Percentiles rank a stretch among this genome's conserved stretches.
Evolutionary conservation across 352 stramenopile species (phyloP).

Genomic region (Aphanomyces stellatus): DNA sequence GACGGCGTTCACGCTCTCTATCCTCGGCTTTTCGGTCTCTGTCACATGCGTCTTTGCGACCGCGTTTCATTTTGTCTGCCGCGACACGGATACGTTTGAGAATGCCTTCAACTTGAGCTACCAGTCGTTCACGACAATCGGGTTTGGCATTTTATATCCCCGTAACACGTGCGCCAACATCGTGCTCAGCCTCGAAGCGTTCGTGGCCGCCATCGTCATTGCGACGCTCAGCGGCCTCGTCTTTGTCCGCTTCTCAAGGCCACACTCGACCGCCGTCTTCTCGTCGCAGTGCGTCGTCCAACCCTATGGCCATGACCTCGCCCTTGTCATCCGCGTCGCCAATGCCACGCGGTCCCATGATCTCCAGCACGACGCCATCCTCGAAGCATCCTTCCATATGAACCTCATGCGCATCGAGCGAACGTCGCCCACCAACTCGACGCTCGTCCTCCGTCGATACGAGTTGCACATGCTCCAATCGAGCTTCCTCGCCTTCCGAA

Average conservation of each 20-base stretch:
- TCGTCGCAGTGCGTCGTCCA: constrained; percentile 71
- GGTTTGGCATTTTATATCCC: constrained; percentile 70
- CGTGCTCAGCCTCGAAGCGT: constrained; percentile 65
- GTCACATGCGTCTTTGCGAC: constrained; percentile 20
- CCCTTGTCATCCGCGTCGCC: constrained; percentile 70
- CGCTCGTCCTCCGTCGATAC: constrained; percentile 27
- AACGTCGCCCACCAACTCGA: constrained; percentile 20
- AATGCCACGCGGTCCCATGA: constrained; percentile 75
- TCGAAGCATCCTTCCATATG: constrained; percentile 76
- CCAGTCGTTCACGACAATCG: constrained; percentile 80
- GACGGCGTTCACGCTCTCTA: constrained; percentile 43
- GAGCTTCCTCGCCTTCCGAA: constrained; percentile 81
- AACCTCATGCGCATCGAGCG: constrained; percentile 69
- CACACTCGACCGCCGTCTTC: constrained; percentile 64
- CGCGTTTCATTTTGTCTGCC: constrained; percentile 66
- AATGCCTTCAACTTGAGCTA: constrained; percentile 69
- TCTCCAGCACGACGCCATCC: constrained; percentile 48
- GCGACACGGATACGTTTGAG: constrained; percentile 45
- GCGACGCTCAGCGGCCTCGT: constrained; percentile 74
- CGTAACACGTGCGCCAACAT: constrained; percentile 54
- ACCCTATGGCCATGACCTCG: constrained; percentile 54
- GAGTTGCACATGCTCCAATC: constrained; percentile 70
- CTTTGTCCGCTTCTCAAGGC: constrained; percentile 77
- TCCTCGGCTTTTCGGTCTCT: constrained; percentile 21
- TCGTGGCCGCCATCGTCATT: constrained; percentile 70